phyloP scores from a whole-genome alignment of 345 rosid species.

The Camelina sativa region DNA sequence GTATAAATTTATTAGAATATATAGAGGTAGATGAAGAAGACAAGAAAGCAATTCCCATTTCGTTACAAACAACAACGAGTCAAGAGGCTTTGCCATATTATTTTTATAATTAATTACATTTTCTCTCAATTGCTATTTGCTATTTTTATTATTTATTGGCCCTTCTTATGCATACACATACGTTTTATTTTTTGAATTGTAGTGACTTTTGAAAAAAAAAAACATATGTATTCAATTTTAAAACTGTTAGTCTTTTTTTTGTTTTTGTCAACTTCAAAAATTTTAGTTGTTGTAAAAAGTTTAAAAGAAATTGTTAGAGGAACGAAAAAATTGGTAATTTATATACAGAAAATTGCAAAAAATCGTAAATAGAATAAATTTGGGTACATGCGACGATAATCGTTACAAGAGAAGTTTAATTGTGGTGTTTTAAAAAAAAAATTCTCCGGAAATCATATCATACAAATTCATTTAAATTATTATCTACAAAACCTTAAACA shows the following conservation, averaged over 20 bases:
- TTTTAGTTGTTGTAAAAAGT: not conserved
- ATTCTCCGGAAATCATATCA: too few species aligned
- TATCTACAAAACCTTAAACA: too few species aligned
- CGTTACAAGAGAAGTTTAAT: too few species aligned
- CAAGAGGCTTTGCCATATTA: conserved; percentile 11
- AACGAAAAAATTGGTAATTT: not conserved
- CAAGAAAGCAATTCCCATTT: conserved; percentile 28
- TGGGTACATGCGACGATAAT: too few species aligned
- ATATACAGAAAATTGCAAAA: too few species aligned
- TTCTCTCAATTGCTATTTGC: not conserved
- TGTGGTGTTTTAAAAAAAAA: too few species aligned
- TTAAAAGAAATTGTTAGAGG: not conserved
- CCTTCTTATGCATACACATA: not conserved
- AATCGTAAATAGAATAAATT: too few species aligned
- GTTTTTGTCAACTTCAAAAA: too few species aligned
- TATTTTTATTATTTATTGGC: not conserved
- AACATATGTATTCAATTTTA: too few species aligned
- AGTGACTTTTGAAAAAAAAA: too few species aligned
- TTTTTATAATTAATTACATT: conserved; percentile 16
- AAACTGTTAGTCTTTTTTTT: too few species aligned
- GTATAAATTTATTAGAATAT: not conserved
- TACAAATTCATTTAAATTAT: too few species aligned
- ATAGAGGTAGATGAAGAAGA: conserved; percentile 13
- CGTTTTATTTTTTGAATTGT: not conserved
- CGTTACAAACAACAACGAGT: conserved; percentile 29